Base-by-base conservation (phyloP, 306 rosid species). In the Citrullus colocynthis region DNA sequence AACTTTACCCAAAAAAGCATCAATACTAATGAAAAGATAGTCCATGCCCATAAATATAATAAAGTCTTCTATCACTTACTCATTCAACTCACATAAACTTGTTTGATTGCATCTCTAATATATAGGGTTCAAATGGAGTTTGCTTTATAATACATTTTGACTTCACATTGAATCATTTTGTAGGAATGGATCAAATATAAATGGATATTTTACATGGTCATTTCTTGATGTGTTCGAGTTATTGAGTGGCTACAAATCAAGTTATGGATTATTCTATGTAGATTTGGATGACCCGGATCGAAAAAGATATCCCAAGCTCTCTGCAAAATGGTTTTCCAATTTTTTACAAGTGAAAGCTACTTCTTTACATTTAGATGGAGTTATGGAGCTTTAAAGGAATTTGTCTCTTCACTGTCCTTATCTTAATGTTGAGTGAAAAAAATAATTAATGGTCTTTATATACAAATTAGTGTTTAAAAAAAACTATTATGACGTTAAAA, bases 161-260 rank as follows among this genome's bases (percentile, higher is more conserved):
- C 12, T 59, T 17, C 9, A 4, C 12, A 9, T 59, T 74, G 80
- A 55, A 30, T 36, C 10, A 21, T 20, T 4, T 76, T 17, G 57
- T 36, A 90, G 91, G 87, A 82, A 78, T 61, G 96, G 94, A 83
- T 79, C 83, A 28, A 86, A 93, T 14, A 42, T 85, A 18, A 87
- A 74, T 82, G 94, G 93, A 1, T 90, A 90, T 76, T 89, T 93
- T 45, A 62, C 75, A 9, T 90, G 96, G 98, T 87, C 93, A 32
- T 81, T 90, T 37, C 8, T 89, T 82, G 96, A 91, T 74, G 71
- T 41, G 8, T 75, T 77, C 3, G 93, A 93, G 88, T 39, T 91
- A 45, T 3, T 89, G 16, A 32, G 2, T 36, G 89, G 95, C 69
- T 86, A 81, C 60, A 60, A 75, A 48, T 4, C 16, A 0, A 73